phyloP scores from a whole-genome alignment of 768 basidiomycete genomes.

The Lactarius vividus region DNA sequence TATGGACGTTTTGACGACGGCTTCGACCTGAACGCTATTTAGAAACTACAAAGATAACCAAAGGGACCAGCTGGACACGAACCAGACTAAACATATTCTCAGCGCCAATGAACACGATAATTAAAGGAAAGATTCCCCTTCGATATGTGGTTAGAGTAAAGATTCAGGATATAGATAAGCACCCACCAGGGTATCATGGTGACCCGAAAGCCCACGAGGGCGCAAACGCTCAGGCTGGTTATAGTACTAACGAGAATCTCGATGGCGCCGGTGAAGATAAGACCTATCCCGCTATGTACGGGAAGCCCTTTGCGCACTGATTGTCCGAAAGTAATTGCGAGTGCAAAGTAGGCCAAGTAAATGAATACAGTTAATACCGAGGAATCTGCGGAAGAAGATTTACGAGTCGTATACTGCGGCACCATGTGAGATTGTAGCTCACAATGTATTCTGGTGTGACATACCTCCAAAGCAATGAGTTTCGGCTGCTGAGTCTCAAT shows the following conservation, averaged over 20 bases:
- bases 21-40: slow-evolving; percentile 61
- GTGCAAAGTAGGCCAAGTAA: slow-evolving; percentile 72
- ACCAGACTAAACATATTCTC: slow-evolving; percentile 98
- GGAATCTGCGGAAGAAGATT: slow-evolving; percentile 45
- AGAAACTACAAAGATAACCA: slow-evolving; percentile 29
- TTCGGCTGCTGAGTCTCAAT: slow-evolving; percentile 43
- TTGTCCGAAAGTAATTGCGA: slow-evolving; percentile 72
- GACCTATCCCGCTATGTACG: slow-evolving; percentile 86
- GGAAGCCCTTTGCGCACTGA: slow-evolving; percentile 75
- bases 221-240: slow-evolving; percentile 90
- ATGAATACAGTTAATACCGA: slow-evolving; percentile 68
- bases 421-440: slow-evolving; percentile 2
- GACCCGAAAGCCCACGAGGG: slow-evolving; percentile 82
- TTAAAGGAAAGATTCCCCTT: slow-evolving; percentile 88
- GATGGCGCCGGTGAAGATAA: slow-evolving; percentile 90
- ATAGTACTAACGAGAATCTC: slow-evolving; percentile 92
- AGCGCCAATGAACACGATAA: slow-evolving; percentile 92
- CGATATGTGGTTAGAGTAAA: not conserved
- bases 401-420: slow-evolving; percentile 52
- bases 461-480: slow-evolving; percentile 46
- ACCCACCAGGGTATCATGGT: slow-evolving; percentile 87
- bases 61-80: slow-evolving; percentile 32
- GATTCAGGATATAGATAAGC: slow-evolving; percentile 13
- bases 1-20: slow-evolving; percentile 81
- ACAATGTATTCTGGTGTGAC: slow-evolving; percentile 20